These are phyloP conservation scores for Panellus pusillus DNA, from an alignment of 768 basidiomycete genomes.

Conservation along the genomic window DNA sequence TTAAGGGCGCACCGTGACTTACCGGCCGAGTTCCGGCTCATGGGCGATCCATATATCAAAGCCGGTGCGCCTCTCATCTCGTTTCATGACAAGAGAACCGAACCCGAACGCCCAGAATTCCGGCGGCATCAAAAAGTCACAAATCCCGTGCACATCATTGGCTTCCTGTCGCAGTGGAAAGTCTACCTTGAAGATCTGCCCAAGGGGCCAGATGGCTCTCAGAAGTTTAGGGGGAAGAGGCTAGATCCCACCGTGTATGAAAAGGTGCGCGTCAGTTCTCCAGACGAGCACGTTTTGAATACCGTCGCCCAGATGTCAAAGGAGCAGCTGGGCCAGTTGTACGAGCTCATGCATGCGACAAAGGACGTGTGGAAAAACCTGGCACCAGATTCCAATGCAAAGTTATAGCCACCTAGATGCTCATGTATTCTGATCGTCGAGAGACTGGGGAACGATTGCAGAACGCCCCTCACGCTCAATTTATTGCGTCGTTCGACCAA, in stretches of 20 bases:
- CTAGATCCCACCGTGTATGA: conserved; percentile 73
- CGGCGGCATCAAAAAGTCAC: conserved; percentile 74
- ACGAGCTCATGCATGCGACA: conserved; percentile 91
- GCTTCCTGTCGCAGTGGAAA: conserved; percentile 96
- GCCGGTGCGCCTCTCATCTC: conserved; percentile 45
- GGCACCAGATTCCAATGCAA: not conserved
- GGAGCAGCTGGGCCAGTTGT: conserved; percentile 91
- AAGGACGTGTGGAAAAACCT: conserved; percentile 79
- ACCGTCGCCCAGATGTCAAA: conserved; percentile 65
- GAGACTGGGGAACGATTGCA: too few species aligned
- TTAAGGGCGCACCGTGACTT: conserved; percentile 77
- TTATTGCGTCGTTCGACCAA: too few species aligned
- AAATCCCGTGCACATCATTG: conserved; percentile 90
- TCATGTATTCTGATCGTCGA: not conserved
- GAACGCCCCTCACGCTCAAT: too few species aligned
- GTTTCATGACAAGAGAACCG: too few species aligned
- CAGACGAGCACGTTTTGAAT: not conserved
- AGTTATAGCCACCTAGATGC: not conserved
- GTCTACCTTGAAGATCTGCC: conserved; percentile 79
- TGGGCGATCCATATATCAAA: conserved; percentile 88
- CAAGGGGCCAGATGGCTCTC: conserved; percentile 37
- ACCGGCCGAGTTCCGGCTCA: conserved; percentile 74
- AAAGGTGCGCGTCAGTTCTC: conserved; percentile 51
- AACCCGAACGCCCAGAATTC: conserved; percentile 62
- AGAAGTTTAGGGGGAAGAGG: conserved; percentile 59